phyloP scores from a whole-genome alignment of 306 rosid species.

The Prunus campanulata region DNA sequence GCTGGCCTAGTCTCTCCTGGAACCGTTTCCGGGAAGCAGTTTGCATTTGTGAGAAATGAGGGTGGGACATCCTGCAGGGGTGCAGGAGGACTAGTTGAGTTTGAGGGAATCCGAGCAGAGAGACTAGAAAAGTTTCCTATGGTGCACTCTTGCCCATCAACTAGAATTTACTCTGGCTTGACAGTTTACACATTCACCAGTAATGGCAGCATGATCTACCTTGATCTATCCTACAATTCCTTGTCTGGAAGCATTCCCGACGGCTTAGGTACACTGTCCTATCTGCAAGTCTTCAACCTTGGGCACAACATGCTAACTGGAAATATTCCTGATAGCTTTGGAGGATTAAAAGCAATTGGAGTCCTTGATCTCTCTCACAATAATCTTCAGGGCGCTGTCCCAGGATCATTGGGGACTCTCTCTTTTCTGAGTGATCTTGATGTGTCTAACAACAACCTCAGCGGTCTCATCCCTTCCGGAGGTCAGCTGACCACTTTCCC shows the following conservation, averaged over 20 bases:
- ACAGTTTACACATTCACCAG: constrained; percentile 51
- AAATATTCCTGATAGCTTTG: constrained; percentile 60
- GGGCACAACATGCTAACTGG: constrained; percentile 68
- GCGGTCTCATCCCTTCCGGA: constrained; percentile 62
- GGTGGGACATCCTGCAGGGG: constrained; percentile 79
- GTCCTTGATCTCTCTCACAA: constrained; percentile 79
- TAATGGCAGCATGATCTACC: constrained; percentile 66
- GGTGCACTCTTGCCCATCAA: constrained; percentile 62
- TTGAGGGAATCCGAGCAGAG: constrained; percentile 53
- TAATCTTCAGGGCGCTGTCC: constrained; percentile 51
- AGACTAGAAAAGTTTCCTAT: constrained; percentile 57
- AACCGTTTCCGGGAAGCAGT: constrained; percentile 69
- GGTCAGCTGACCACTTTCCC: constrained; percentile 79
- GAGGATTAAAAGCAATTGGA: constrained; percentile 51
- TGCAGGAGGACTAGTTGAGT: constrained; percentile 74
- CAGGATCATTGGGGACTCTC: constrained; percentile 55
- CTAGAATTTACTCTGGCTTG: constrained; percentile 65
- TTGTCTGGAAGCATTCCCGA: constrained; percentile 57
- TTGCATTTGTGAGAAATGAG: constrained; percentile 76
- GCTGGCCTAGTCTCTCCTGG: constrained; percentile 60
- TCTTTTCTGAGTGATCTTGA: constrained; percentile 78
- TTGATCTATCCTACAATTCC: constrained; percentile 67
- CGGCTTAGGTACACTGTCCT: constrained; percentile 46
- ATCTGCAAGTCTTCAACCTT: constrained; percentile 61
- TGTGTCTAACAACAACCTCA: constrained; percentile 69